Evolutionary conservation across 225 moss, liverwort and hornwort species (phyloP).

Genomic region (Physcomitrellopsis africana): DNA sequence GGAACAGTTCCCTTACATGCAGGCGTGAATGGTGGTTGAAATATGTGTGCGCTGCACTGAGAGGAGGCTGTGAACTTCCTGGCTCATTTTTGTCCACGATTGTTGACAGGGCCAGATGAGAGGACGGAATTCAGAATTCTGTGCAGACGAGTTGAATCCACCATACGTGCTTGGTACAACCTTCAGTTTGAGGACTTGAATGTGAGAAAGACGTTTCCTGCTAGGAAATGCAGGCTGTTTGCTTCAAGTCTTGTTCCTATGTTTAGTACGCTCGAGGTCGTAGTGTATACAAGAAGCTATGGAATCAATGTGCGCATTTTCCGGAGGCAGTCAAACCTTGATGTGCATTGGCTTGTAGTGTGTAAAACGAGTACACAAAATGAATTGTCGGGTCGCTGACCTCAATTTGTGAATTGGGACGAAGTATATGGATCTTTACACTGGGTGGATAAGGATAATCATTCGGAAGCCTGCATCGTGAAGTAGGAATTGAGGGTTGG

Average conservation of each 20-base stretch:
- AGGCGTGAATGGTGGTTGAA: slow-evolving; percentile 10
- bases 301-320: slow-evolving; percentile 5
- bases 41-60: slow-evolving; percentile 10
- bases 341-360: neutral
- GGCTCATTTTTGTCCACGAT: slow-evolving; percentile 26
- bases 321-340: neutral
- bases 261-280: neutral
- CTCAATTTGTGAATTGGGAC: neutral
- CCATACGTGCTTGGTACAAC: slow-evolving; percentile 70
- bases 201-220: slow-evolving; percentile 40
- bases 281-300: neutral
- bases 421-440: neutral
- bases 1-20: neutral
- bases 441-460: neutral
- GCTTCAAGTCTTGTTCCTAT: slow-evolving; percentile 1
- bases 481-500: slow-evolving; percentile 21
- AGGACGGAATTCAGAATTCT: slow-evolving; percentile 52
- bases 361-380: neutral
- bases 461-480: slow-evolving; percentile 8
- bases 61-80: slow-evolving; percentile 8
- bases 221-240: slow-evolving; percentile 16
- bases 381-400: neutral
- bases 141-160: slow-evolving; percentile 61
- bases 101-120: slow-evolving; percentile 57
- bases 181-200: slow-evolving; percentile 61